phyloP scores from a whole-genome alignment of 306 rosid species.

The Malus sylvestris region DNA sequence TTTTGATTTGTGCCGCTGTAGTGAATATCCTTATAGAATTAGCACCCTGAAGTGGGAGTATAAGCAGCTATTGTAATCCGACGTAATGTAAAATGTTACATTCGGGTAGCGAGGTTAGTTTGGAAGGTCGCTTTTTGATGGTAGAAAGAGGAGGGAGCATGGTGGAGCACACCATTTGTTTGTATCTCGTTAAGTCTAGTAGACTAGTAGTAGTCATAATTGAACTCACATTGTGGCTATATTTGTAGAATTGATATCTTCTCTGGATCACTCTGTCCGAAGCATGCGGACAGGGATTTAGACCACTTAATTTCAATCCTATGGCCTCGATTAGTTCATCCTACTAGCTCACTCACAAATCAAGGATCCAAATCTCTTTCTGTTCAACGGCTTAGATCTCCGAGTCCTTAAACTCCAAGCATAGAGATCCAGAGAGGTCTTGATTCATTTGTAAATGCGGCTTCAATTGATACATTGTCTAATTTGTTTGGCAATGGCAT shows the following conservation, averaged over 20 bases:
- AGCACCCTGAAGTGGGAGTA: conserved; percentile 35
- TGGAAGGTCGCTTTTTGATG: not conserved
- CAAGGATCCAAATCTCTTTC: too few species aligned
- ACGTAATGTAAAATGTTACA: conserved; percentile 49
- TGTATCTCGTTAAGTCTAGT: not conserved
- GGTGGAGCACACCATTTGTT: conserved; percentile 1
- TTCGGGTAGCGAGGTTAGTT: conserved; percentile 24
- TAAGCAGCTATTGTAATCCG: conserved; percentile 31
- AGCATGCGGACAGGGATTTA: too few species aligned
- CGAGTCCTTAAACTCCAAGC: too few species aligned
- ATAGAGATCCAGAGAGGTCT: too few species aligned
- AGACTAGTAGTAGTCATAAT: not conserved
- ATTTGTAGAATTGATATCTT: not conserved
- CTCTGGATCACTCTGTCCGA: too few species aligned
- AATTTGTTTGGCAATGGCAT: not conserved
- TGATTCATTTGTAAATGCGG: conserved; percentile 2
- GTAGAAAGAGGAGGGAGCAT: conserved; percentile 26
- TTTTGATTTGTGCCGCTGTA: conserved; percentile 30
- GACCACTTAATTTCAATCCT: too few species aligned
- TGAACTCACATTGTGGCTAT: conserved; percentile 14
- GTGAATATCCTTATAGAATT: conserved; percentile 38
- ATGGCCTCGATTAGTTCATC: too few species aligned
- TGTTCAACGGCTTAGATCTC: too few species aligned
- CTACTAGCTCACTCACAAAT: too few species aligned
- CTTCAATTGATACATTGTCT: not conserved